These are phyloP conservation scores for Venturia pyrina DNA, from an alignment of 2,329 filamentous ascomycete genomes.

Conservation along the genomic window DNA sequence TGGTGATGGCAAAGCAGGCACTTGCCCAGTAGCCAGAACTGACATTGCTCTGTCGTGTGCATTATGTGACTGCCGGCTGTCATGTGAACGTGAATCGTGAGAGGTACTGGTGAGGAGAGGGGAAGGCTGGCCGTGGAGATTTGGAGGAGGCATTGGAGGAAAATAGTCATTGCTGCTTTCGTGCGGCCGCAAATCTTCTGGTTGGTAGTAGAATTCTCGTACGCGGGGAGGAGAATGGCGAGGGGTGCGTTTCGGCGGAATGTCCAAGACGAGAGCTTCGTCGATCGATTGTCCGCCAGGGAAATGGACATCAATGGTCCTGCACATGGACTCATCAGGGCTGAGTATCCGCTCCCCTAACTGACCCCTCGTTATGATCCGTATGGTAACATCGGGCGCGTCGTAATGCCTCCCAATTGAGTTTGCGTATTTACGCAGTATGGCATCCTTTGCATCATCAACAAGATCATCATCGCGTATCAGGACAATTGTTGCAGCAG, in stretches of 20 bases:
- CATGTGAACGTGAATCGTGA: slow-evolving; percentile 22
- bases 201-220: slow-evolving; percentile 40
- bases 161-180: slow-evolving; percentile 76
- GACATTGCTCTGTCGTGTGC: slow-evolving; percentile 58
- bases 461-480: slow-evolving; percentile 84
- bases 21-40: slow-evolving; percentile 68
- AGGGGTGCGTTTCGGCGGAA: slow-evolving; percentile 66
- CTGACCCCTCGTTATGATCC: slow-evolving; percentile 61
- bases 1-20: slow-evolving; percentile 73
- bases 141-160: slow-evolving; percentile 48
- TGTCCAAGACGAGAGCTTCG: slow-evolving; percentile 85
- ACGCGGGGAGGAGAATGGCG: slow-evolving; percentile 61
- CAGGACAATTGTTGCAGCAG: slow-evolving; percentile 77
- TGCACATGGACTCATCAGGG: slow-evolving; percentile 75
- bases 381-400: slow-evolving; percentile 75
- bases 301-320: slow-evolving; percentile 71
- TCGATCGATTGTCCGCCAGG: slow-evolving; percentile 79
- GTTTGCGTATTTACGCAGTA: slow-evolving; percentile 88
- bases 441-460: slow-evolving; percentile 87
- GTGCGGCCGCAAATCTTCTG: slow-evolving; percentile 50
- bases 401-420: slow-evolving; percentile 83
- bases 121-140: slow-evolving; percentile 28
- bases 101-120: slow-evolving; percentile 17
- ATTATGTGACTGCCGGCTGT: slow-evolving; percentile 21
- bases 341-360: slow-evolving; percentile 59